These are phyloP conservation scores for Coniferiporia sulphurascens DNA, from an alignment of 1,284 basidiomycete species.

Conservation along the genomic window DNA sequence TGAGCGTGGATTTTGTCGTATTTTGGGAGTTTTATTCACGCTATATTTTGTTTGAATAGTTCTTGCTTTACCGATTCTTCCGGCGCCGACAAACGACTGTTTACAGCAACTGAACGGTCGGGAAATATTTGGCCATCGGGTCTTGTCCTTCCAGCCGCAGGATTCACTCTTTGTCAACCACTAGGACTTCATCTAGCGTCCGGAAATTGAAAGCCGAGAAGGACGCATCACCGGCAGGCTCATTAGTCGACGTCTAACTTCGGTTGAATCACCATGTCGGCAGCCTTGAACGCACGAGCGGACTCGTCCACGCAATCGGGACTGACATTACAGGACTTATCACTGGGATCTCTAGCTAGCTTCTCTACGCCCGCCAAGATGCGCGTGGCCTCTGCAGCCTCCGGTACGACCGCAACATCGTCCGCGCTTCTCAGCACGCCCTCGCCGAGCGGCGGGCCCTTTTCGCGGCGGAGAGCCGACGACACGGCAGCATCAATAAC, in stretches of 20 bases:
- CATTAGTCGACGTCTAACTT: too few relatives aligned
- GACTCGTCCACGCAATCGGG: constrained; percentile 39
- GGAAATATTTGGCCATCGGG: too few relatives aligned
- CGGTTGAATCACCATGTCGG: constrained; percentile 3
- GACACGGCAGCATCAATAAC: constrained; percentile 30
- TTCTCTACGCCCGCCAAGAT: constrained; percentile 52
- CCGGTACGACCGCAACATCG: constrained; percentile 47
- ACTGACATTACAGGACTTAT: constrained; percentile 53
- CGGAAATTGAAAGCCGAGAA: too few relatives aligned
- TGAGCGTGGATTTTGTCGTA: too few relatives aligned
- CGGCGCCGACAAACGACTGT: not conserved
- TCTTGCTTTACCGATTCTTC: not conserved
- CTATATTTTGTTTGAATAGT: not conserved
- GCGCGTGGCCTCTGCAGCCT: constrained; percentile 50
- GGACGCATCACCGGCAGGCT: too few relatives aligned
- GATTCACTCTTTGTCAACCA: too few relatives aligned
- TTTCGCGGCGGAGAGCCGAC: constrained; percentile 25
- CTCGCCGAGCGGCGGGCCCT: constrained; percentile 36
- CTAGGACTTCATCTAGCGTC: too few relatives aligned
- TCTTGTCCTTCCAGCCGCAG: too few relatives aligned
- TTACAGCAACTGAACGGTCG: too few relatives aligned
- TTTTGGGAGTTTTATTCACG: not conserved
- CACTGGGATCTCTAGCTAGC: constrained; percentile 54
- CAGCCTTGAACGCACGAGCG: constrained; percentile 27
- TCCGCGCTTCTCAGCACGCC: constrained; percentile 51